Evolutionary conservation across 2,329 filamentous ascomycete genomes (phyloP), one percentile per base, ranked within the genome.

Genomic region (Chrysoporthe cubensis): DNA sequence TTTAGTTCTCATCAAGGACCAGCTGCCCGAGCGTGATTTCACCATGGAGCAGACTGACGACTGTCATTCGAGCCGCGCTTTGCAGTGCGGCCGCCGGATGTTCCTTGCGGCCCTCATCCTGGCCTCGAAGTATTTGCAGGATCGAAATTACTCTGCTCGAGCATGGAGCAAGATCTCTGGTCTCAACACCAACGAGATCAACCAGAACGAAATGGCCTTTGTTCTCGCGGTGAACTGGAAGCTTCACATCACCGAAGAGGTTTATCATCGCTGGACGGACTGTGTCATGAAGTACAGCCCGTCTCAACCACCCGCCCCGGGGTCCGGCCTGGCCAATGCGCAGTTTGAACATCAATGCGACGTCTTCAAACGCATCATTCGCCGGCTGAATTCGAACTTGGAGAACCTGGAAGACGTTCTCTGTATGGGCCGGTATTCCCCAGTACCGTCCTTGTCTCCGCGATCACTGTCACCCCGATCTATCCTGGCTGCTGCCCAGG

Each of bases 141-240:
- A 99, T 78, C 91, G 95, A 73, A 99, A 98, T 81, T 99, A 97
- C 80, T 98, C 96, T 16, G 94, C 96, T 61, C 90, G 95, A 66
- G 96, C 96, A 54, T 99, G 96, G 96, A 98, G 95, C 80, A 98
- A 97, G 84, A 99, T 99, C 74, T 98, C 96, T 21, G 96, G 96
- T n/a, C 84, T 99, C 67, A 93, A 92, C 77, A 94, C 94, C 3
- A 84, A 88, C 66, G 96, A 99, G 81, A 98, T 99, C 80, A 98
- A 98, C 80, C 91, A 94, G 76, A 98, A 98, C 78, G 96, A 99
- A 81, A 91, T 96, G 78, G 90, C 92, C 21, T 99, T 98, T 78
- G 86, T 99, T 59, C 82, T 91, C 70, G 92, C 94, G 58, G 93
- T 99, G 71, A 90, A 93, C 78, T 99, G 95, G 94, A 93, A 94